phyloP scores from a whole-genome alignment of 345 rosid species.

The Viola odorata region DNA sequence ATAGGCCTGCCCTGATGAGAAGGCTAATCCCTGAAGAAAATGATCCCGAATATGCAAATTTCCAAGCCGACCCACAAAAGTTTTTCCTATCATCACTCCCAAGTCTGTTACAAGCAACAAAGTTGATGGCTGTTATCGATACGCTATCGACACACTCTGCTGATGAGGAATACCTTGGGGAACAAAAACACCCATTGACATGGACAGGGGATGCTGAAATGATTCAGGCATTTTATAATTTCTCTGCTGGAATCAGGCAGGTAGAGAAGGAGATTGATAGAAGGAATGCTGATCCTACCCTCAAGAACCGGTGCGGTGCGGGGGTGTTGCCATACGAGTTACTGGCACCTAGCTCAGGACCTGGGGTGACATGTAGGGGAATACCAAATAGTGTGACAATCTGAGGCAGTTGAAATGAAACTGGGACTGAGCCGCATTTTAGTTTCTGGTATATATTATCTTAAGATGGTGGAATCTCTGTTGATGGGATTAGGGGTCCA shows the following conservation, averaged over 20 bases:
- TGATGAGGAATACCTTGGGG: slow-evolving; percentile 92
- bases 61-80: slow-evolving; percentile 69
- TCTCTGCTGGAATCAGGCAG: slow-evolving; percentile 59
- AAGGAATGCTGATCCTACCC: slow-evolving; percentile 57
- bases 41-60: slow-evolving; percentile 54
- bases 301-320: slow-evolving; percentile 80
- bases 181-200: slow-evolving; percentile 69
- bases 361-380: slow-evolving; percentile 97
- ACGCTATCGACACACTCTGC: slow-evolving; percentile 89
- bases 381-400: slow-evolving; percentile 94
- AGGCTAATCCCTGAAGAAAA: slow-evolving; percentile 70
- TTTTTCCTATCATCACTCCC: slow-evolving; percentile 74
- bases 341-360: slow-evolving; percentile 79
- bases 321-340: slow-evolving; percentile 93
- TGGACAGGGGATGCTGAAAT: slow-evolving; percentile 83
- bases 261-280: slow-evolving; percentile 81
- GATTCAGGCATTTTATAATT: slow-evolving; percentile 63
- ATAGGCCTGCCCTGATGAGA: slow-evolving; percentile 85
- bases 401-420: slow-evolving; percentile 19
- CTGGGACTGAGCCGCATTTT: background rate
- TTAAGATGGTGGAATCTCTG: no score
- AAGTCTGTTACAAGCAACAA: slow-evolving; percentile 76
- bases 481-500: no score
- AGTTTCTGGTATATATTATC: background rate
- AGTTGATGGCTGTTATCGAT: slow-evolving; percentile 95